Evolutionary conservation across 148 eudicot species (phyloP), one percentile per base, ranked within the genome.

Genomic region (Vaccinium macrocarpon): DNA sequence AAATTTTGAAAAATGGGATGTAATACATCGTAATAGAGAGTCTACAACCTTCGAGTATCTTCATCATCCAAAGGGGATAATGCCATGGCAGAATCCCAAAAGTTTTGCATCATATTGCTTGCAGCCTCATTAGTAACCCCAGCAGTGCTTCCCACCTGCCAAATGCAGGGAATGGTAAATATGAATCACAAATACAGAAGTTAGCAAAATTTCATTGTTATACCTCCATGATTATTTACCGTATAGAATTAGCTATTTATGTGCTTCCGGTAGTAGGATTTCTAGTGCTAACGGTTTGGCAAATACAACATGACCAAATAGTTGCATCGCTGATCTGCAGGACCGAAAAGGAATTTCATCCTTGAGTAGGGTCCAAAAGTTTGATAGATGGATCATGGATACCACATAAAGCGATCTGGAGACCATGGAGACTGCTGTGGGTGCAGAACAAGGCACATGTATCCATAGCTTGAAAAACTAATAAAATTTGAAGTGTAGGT

Each of bases 71-170:
- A 76, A 84, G 92, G 91, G 84, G 86, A 85, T 81, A 91, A 90
- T 57, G 87, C 92, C 95, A 96, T 92, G 23, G 97, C 98, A 83
- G 98, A 90, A 88, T 95, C 99, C 98, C 97, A 97, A 87, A 97
- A 97, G 38, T 92, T 97, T 86, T 97, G 98, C 95, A 97, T 92
- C 98, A 93, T 91, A 76, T 85, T 88, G 83, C 89, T 86, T 74
- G 95, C 85, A 79, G 95, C 91, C 88, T 95, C 99, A 77, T 81
- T 91, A 81, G 88, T 94, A 59, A 88, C 87, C 81, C 97, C 98
- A 78, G 95, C 90, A 81, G 93, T 83, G 86, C 88, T 95, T 74
- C 97, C 95, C 85, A 93, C 94, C 99, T 97, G 81, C 57, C 82
- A 49, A 79, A 87, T 53, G 29, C 38, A 57, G 81, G 23, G 57